A percentile compares a stretch with the other conserved stretches of the same genome.
Evolutionary conservation across 2,329 filamentous ascomycete genomes (phyloP).

Genomic region (Cryphonectria nitschkei): DNA sequence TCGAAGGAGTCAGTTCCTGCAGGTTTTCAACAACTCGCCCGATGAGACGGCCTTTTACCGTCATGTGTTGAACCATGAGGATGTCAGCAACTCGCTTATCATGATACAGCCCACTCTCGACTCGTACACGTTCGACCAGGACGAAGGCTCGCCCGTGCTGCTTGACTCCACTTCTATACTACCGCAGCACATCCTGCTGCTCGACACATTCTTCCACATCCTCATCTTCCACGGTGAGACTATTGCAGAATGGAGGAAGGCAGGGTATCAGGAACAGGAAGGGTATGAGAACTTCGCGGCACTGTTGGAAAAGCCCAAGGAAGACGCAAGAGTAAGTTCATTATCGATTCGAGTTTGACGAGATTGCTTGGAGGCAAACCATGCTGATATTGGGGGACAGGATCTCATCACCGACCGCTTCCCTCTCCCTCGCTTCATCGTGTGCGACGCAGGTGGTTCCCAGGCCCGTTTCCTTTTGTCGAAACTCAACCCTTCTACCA

Average conservation of each 20-base stretch:
- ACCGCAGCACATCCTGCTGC: conserved; percentile 86
- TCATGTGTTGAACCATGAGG: conserved; percentile 95
- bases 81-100: conserved; percentile 92
- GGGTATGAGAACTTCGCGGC: conserved; percentile 95
- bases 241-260: conserved; percentile 96
- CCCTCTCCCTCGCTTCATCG: conserved; percentile 96
- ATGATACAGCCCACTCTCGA: conserved; percentile 99
- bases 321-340: conserved; percentile 82
- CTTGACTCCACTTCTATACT: conserved; percentile 97
- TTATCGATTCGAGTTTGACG: neutral
- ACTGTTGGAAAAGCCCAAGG: conserved; percentile 89
- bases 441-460: conserved; percentile 97
- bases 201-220: conserved; percentile 99
- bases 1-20: conserved; percentile 92
- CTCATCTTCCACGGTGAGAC: conserved; percentile 99
- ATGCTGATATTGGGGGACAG: conserved; percentile 47
- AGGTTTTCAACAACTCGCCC: conserved; percentile 99
- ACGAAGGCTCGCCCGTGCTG: conserved; percentile 89
- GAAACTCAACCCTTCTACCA: conserved; percentile 96
- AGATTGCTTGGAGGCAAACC: conserved; percentile 3
- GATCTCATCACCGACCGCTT: conserved; percentile 97
- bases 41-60: conserved; percentile 99
- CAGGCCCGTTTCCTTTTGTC: conserved; percentile 96
- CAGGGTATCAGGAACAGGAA: conserved; percentile 96
- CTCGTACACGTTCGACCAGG: conserved; percentile 95